Percentiles rank a stretch among this genome's conserved stretches.
These are phyloP conservation scores for Telopea speciosissima DNA, from an alignment of 177 flowering plant species.

Conservation along the genomic window DNA sequence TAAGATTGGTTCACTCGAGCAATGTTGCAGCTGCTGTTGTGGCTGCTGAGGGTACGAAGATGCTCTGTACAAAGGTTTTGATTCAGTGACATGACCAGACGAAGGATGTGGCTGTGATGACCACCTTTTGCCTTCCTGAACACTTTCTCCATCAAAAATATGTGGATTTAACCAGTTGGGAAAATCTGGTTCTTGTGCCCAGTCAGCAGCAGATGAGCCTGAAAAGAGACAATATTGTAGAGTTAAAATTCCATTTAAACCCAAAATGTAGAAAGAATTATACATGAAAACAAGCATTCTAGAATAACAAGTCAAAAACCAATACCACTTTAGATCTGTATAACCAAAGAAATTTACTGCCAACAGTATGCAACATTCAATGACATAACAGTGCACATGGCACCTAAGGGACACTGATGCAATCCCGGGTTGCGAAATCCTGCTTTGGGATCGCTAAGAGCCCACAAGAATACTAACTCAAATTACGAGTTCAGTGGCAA, in stretches of 20 bases:
- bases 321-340: too few relatives aligned
- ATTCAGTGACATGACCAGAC: constrained; percentile 23
- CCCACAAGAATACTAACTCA: too few relatives aligned
- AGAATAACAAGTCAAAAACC: too few relatives aligned
- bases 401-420: too few relatives aligned
- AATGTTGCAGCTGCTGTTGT: constrained; percentile 27
- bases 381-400: too few relatives aligned
- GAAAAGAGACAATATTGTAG: constrained; percentile 1
- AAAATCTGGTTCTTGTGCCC: constrained; percentile 58
- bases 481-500: too few relatives aligned
- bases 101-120: constrained; percentile 68
- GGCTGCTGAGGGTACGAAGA: constrained; percentile 60
- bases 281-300: neutral
- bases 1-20: constrained; percentile 41
- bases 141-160: constrained; percentile 42
- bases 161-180: constrained; percentile 60
- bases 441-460: too few relatives aligned
- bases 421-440: too few relatives aligned
- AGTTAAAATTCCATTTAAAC: neutral
- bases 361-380: too few relatives aligned
- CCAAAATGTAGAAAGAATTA: neutral
- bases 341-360: too few relatives aligned
- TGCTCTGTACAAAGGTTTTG: constrained; percentile 39
- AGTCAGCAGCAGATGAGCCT: constrained; percentile 88
- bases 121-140: constrained; percentile 69